Conservation (phyloP, 495 filamentous ascomycete genomes). For the Tuber calosporum region DNA sequence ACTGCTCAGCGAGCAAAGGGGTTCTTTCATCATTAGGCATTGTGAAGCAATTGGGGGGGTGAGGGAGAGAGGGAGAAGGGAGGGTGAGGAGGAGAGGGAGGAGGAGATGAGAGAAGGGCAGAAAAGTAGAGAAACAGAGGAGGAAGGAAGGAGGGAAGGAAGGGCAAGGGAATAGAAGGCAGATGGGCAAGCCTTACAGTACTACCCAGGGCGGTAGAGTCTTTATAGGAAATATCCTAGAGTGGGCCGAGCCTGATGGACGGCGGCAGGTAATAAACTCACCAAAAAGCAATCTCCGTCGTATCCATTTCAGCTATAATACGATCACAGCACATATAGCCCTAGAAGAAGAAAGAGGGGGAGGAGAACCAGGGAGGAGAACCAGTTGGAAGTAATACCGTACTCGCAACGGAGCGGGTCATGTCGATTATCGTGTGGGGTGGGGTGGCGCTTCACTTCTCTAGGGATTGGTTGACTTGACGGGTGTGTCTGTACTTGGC, state of each 20-base stretch:
- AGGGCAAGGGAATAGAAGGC: not conserved
- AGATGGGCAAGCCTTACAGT: not conserved
- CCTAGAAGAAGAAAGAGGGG: not conserved
- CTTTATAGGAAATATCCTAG: not conserved
- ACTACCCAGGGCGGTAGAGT: not conserved
- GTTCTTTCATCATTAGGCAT: slow-evolving; percentile 25
- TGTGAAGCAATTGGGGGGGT: not conserved
- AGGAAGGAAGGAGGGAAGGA: not conserved
- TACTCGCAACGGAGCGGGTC: not conserved
- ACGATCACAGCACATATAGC: not conserved
- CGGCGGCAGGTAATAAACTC: not conserved
- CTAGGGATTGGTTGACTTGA: not conserved
- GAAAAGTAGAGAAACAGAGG: not conserved
- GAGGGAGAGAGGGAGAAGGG: not conserved
- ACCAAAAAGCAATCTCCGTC: not conserved
- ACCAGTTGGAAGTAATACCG: not conserved
- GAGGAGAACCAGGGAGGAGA: not conserved
- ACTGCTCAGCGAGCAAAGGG: slow-evolving; percentile 10
- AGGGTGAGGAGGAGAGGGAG: not conserved
- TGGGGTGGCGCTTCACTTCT: not conserved
- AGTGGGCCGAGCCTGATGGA: not conserved
- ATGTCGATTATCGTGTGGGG: not conserved
- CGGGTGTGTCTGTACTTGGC: too few species aligned
- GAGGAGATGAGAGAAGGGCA: not conserved
- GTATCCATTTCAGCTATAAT: not conserved